Conservation (phyloP, 495 filamentous ascomycete genomes). For the Chlorociboria aeruginascens region DNA sequence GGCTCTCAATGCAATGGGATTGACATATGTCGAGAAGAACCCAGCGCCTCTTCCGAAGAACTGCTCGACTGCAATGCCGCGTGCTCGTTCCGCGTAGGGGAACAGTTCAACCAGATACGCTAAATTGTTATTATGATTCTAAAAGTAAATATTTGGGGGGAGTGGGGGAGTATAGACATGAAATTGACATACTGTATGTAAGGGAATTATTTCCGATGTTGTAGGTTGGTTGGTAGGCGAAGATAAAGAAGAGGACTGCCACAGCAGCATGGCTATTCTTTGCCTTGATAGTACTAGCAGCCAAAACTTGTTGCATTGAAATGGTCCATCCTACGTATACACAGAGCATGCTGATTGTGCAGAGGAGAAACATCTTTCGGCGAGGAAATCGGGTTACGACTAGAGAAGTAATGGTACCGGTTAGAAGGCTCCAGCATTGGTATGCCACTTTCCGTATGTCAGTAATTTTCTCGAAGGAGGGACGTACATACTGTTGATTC, state of each 20-base stretch:
- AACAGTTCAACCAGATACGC: slow-evolving; percentile 55
- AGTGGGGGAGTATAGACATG: neutral
- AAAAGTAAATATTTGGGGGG: neutral
- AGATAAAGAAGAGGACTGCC: slow-evolving; percentile 42
- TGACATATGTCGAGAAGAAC: slow-evolving; percentile 43
- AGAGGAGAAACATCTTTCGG: slow-evolving; percentile 43
- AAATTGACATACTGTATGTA: slow-evolving; percentile 30
- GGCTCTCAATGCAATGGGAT: slow-evolving; percentile 46
- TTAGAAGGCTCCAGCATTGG: slow-evolving; percentile 41
- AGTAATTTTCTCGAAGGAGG: too few relatives aligned
- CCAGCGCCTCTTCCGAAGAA: slow-evolving; percentile 41
- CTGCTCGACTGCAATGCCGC: slow-evolving; percentile 52
- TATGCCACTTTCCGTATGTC: slow-evolving; percentile 21
- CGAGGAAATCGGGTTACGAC: slow-evolving; percentile 41
- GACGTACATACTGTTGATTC: slow-evolving; percentile 1
- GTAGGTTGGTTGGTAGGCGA: slow-evolving; percentile 49
- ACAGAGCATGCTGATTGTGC: slow-evolving; percentile 36
- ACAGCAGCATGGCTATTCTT: slow-evolving; percentile 6
- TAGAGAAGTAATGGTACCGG: slow-evolving; percentile 43
- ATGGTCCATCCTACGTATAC: slow-evolving; percentile 43
- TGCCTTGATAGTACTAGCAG: slow-evolving; percentile 23
- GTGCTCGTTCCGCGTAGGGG: slow-evolving; percentile 47
- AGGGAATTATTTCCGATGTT: slow-evolving; percentile 57
- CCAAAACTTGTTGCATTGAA: slow-evolving; percentile 17
- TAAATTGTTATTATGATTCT: slow-evolving; percentile 2